These are phyloP conservation scores for Leccinum longicurvipes DNA, from an alignment of 768 basidiomycete species.

Conservation along the genomic window DNA sequence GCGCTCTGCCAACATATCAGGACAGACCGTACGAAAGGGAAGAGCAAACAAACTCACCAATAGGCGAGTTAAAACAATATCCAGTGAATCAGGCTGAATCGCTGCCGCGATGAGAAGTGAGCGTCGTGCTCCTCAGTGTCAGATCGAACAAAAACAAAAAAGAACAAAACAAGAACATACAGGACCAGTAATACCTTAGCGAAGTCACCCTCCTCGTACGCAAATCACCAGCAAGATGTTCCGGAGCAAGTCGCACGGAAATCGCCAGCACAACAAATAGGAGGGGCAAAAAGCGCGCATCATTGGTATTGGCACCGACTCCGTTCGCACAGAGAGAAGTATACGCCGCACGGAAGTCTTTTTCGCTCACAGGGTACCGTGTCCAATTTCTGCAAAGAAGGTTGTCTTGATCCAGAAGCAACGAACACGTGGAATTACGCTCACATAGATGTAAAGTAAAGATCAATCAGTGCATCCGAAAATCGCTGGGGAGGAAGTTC, in stretches of 20 bases:
- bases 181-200: conserved; percentile 92
- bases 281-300: conserved; percentile 85
- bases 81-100: conserved; percentile 88
- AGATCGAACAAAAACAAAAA: conserved; percentile 11
- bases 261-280: conserved; percentile 92
- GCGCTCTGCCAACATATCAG: conserved; percentile 51
- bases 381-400: conserved; percentile 74
- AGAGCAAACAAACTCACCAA: conserved; percentile 41
- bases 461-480: conserved; percentile 76
- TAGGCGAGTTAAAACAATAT: conserved; percentile 89
- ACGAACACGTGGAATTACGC: conserved; percentile 21
- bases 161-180: conserved; percentile 46
- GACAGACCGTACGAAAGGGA: not conserved
- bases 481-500: conserved; percentile 79
- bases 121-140: conserved; percentile 60
- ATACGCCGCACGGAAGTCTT: conserved; percentile 73
- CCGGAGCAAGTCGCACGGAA: conserved; percentile 80
- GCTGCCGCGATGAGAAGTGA: conserved; percentile 89
- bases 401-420: not conserved
- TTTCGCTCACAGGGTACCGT: conserved; percentile 86
- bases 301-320: conserved; percentile 62
- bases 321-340: conserved; percentile 61
- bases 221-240: conserved; percentile 77
- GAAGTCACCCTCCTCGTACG: conserved; percentile 74
- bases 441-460: conserved; percentile 75